Base-by-base conservation (phyloP, 1,139 yeast genomes). In the Hansenula lynferdii region DNA sequence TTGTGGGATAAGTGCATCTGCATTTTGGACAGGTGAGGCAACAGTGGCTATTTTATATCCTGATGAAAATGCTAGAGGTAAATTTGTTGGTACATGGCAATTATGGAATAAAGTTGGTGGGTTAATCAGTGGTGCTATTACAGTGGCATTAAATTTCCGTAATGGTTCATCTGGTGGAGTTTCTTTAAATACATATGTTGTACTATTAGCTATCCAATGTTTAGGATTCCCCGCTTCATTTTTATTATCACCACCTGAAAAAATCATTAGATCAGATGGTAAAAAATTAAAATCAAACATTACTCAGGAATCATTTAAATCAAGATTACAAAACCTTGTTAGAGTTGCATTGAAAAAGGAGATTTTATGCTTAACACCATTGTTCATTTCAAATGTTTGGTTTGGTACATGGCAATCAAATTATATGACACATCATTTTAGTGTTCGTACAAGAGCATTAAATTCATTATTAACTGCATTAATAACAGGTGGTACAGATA, bases 21-120 rank as follows among this genome's bases (percentile, higher is more conserved):
- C 52, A 0, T 51, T 56, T 36, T 57, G 60, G 60, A 42, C 44
- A 20, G 47, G 47, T 15, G 60, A 57, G 38, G 59, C 51, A 17
- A 41, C 56, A 2, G 47, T 54, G 23, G 57, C 58, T 2, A 42
- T 54, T 25, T 27, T 47, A 11, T 57, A 54, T 36, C 57, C 60
- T 2, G 49, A 45, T 29, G 42, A 44, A 6, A 20, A 36, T 14
- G 36, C 40, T 31, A 52, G 57, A 46, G 59, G 59, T 19, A n/a
- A 43, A 12, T 56, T 56, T 38, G 42, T 56, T 36, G 58, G 54
- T 21, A 46, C 49, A 17, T 57, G 60, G 60, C 55, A 51, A 38
- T 28, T 42, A 7, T 25, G 53, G 11, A 47, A 53, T 37, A 55
- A 56, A 36, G 28, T 43, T 34, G 60, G 61, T 37, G 44, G 52